These are phyloP conservation scores for Rhizopus delemar DNA, from an alignment of 371 early-diverging fungal genomes.

Conservation along the genomic window DNA sequence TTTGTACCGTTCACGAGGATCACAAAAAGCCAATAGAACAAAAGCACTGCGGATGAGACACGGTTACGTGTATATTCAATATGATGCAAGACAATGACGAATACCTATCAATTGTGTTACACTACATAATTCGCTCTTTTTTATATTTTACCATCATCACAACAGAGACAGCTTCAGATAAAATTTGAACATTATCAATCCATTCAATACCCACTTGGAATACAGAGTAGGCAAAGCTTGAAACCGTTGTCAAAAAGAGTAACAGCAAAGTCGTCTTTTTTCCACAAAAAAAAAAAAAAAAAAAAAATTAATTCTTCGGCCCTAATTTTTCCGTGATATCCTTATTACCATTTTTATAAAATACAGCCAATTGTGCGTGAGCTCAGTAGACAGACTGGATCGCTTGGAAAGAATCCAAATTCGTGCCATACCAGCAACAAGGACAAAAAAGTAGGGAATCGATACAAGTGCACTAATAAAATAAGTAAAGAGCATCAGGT, in stretches of 20 bases:
- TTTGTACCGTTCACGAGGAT: constrained; percentile 49
- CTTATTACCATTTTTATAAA: constrained; percentile 55
- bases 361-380: constrained; percentile 54
- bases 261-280: constrained; percentile 31
- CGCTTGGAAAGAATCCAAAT: constrained; percentile 46
- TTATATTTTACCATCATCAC: constrained; percentile 32
- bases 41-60: constrained; percentile 67
- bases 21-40: constrained; percentile 79
- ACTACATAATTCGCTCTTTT: neutral
- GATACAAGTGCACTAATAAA: constrained; percentile 37
- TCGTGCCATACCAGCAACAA: constrained; percentile 53
- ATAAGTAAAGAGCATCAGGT: neutral
- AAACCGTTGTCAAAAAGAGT: constrained; percentile 24
- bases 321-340: neutral
- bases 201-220: constrained; percentile 23
- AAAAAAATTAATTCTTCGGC: neutral
- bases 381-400: constrained; percentile 36
- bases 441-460: constrained; percentile 50
- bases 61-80: constrained; percentile 67
- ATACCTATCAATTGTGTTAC: constrained; percentile 27
- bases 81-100: constrained; percentile 66
- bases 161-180: constrained; percentile 30
- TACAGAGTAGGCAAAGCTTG: constrained; percentile 18
- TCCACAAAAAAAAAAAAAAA: too few species aligned
- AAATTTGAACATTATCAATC: constrained; percentile 42